Percentiles rank a stretch among this genome's conserved stretches.
phyloP scores from a whole-genome alignment of 2,329 filamentous ascomycete genomes.

The Trichophyton equinum region DNA sequence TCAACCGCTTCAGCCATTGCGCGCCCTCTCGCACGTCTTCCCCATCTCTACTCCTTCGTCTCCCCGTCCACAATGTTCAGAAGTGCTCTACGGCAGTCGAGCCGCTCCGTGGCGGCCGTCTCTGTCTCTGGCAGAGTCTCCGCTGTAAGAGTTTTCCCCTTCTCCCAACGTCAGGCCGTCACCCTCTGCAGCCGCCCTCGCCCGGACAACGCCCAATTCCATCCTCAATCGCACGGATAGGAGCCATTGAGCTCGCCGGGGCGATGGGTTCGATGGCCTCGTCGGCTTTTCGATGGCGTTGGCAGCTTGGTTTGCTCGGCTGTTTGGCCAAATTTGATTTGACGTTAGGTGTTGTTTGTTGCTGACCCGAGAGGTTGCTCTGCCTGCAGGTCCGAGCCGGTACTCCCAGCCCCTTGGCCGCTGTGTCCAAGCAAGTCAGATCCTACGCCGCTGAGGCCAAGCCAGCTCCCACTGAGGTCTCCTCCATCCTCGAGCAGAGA shows the following conservation, averaged over 20 bases:
- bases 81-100: constrained; percentile 94
- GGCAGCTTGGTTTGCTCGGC: neutral
- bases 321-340: neutral
- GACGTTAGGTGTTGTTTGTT: neutral
- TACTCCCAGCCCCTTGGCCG: constrained; percentile 64
- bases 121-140: constrained; percentile 83
- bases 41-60: constrained; percentile 33
- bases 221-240: constrained; percentile 1
- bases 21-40: constrained; percentile 31
- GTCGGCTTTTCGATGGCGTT: neutral
- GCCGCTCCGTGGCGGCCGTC: constrained; percentile 86
- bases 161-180: constrained; percentile 13
- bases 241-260: neutral
- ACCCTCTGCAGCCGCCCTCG: neutral
- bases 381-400: constrained; percentile 63
- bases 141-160: constrained; percentile 62
- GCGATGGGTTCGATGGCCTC: constrained; percentile 14
- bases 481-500: constrained; percentile 97
- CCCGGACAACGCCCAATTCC: neutral
- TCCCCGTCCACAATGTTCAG: constrained; percentile 71
- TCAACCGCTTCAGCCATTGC: constrained; percentile 27
- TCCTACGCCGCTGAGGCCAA: constrained; percentile 88
- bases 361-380: neutral
- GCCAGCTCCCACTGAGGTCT: constrained; percentile 93
- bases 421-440: constrained; percentile 59